A percentile compares a stretch with the other conserved stretches of the same genome.
Conservation (phyloP, 2,329 filamentous ascomycete species). For the Aureobasidium sp. region DNA sequence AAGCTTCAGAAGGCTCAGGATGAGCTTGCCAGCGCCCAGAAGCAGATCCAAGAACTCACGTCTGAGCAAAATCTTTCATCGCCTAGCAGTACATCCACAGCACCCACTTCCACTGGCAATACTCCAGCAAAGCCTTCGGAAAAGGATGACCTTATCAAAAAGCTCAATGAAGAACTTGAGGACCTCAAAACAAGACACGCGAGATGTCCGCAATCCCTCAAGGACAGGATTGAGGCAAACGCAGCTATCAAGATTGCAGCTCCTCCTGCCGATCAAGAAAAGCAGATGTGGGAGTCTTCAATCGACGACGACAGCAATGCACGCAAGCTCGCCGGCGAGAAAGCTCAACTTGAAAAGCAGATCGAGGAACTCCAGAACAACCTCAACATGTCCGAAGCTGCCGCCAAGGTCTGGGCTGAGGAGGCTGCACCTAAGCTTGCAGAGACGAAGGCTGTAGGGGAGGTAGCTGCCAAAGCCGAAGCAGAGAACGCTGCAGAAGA, state of each 20-base stretch:
- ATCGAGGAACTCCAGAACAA: neutral
- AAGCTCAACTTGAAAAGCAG: neutral
- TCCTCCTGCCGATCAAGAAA: neutral
- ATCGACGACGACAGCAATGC: neutral
- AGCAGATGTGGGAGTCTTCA: neutral
- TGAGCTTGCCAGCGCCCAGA: neutral
- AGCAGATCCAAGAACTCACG: neutral
- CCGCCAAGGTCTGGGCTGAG: neutral
- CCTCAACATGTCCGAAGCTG: neutral
- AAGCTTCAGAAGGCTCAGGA: neutral
- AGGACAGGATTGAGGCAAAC: neutral
- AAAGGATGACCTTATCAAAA: neutral
- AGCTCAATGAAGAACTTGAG: neutral
- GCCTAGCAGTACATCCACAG: neutral
- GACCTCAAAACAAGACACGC: neutral
- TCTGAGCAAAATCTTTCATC: neutral
- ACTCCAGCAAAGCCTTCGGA: neutral
- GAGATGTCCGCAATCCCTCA: neutral
- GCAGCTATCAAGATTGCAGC: neutral
- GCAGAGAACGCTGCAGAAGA: too few relatives aligned
- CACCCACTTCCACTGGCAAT: neutral
- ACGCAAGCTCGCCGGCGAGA: neutral
- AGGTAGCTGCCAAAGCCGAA: too few relatives aligned
- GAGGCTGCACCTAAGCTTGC: neutral
- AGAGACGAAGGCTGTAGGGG: too few relatives aligned